Evolutionary conservation across 805 yeast genomes (phyloP).

Genomic region (Teunomyces lycoperdinae): DNA sequence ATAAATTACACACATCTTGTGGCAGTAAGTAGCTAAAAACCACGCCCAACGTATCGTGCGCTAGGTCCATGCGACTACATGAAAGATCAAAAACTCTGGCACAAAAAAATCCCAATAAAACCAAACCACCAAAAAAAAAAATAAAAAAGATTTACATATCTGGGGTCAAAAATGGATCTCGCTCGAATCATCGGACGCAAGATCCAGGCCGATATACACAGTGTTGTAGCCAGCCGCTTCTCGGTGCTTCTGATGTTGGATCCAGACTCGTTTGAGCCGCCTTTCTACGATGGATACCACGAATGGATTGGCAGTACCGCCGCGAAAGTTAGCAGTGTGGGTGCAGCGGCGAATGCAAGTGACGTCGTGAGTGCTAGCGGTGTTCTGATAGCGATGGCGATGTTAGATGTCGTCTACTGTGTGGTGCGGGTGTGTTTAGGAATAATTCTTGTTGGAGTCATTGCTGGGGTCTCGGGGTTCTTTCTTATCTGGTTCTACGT

Average conservation of each 20-base stretch:
- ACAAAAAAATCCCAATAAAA: background rate
- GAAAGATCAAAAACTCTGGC: background rate
- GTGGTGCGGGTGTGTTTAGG: conserved; percentile 15
- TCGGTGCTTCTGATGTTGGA: conserved; percentile 11
- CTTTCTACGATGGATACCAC: conserved; percentile 18
- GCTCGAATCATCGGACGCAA: conserved; percentile 1
- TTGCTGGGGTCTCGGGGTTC: conserved; percentile 10
- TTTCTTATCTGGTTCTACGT: conserved; percentile 13
- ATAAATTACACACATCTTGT: conserved; percentile 14
- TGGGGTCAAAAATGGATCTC: background rate
- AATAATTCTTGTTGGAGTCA: conserved; percentile 9
- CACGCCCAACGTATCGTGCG: background rate
- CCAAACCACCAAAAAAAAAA: background rate
- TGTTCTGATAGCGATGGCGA: conserved; percentile 7
- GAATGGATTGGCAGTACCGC: background rate
- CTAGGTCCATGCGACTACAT: background rate
- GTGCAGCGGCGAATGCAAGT: background rate
- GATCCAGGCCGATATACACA: conserved; percentile 4
- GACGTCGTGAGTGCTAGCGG: background rate
- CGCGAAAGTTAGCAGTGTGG: background rate
- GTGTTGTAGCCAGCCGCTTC: background rate
- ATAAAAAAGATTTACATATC: too few species aligned
- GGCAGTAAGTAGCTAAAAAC: conserved; percentile 6
- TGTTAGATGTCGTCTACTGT: conserved; percentile 17
- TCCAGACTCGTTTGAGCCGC: conserved; percentile 26